Conservation (phyloP, 306 rosid genomes). For the Cicer yamashitae region DNA sequence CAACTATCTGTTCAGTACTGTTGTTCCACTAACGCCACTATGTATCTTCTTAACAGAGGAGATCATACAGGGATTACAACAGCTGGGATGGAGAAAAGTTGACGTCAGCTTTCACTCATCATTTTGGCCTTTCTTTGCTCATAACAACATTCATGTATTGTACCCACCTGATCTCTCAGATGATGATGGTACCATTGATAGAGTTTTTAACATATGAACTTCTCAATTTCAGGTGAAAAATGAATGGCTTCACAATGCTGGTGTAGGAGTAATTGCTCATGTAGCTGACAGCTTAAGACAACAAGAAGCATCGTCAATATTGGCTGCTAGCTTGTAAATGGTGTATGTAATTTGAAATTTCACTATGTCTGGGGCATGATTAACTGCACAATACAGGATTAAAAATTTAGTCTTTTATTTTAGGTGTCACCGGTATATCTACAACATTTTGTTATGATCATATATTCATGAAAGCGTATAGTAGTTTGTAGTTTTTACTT, state of each 20-base stretch:
- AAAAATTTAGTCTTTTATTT: conserved; percentile 18
- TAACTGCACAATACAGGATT: conserved; percentile 33
- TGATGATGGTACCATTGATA: conserved; percentile 30
- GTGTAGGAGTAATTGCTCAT: conserved; percentile 88
- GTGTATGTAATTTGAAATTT: conserved; percentile 40
- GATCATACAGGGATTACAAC: conserved; percentile 83
- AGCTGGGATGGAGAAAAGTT: conserved; percentile 88
- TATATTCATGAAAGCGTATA: conserved; percentile 13
- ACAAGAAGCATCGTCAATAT: conserved; percentile 66
- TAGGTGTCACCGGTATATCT: conserved; percentile 3
- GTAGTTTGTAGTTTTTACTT: conserved; percentile 15
- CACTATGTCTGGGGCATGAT: conserved; percentile 11
- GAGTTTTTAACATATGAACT: conserved; percentile 19
- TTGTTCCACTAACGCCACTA: conserved; percentile 30
- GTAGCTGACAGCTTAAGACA: conserved; percentile 86
- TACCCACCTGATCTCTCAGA: conserved; percentile 5
- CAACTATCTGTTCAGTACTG: background rate
- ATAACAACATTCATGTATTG: conserved; percentile 93
- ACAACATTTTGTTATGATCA: background rate
- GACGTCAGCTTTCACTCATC: conserved; percentile 95
- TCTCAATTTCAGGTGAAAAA: conserved; percentile 79
- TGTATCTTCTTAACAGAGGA: conserved; percentile 68
- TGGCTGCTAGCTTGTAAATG: conserved; percentile 70
- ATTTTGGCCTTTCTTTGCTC: conserved; percentile 91
- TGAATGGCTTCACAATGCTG: conserved; percentile 93